Evolutionary conservation across 202 grass and related monocot species (phyloP), one percentile per base, ranked within the genome.

Genomic region (Carex sylvatica): DNA sequence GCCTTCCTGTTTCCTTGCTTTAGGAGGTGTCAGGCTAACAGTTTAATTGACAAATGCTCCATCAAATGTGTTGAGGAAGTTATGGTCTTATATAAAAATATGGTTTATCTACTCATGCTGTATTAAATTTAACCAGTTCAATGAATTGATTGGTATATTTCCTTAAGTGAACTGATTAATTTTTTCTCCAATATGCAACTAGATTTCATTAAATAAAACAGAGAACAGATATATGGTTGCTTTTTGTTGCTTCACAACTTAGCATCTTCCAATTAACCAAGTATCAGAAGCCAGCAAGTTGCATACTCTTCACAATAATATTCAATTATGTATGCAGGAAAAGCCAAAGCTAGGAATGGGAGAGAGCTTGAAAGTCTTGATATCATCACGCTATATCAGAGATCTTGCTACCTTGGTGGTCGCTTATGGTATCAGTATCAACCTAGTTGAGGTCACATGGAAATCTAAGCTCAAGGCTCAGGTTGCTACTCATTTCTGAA

Each of bases 381-480:
- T 93, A 53, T 99, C 96, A 60, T 99, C 93, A 22, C 90, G 85
- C 28, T 99, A 99, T 82, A 92, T 99, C 70, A 99, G 96, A 86
- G 96, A 99, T 91, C 92, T 99, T 84, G 96, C 96, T 14, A 99
- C 96, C 6, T 81, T 99, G 88, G 96, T 99, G 3, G 96, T 99
- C 76, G 92, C 96, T 65, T 99, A 99, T 82, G 96, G 96, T 80
- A 99, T 99, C 87, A 99, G 96, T 83, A 99, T 99, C 64, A 99
- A 99, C 77, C 89, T 99, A 73, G 96, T 99, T 51, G 96, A 99
- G 67, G 96, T 99, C 8, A 99, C 96, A 66, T 96, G 93, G 96
- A 99, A 99, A 89, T 99, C 96, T 26, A 99, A 96, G 86, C 80
- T 99, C 78, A 99, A 99, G 55, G 91, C 96, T 85, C 96, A 99